A percentile compares a stretch with the other conserved stretches of the same genome.
These are phyloP conservation scores for Chalara sp. DNA, from an alignment of 2,329 filamentous ascomycete genomes.

Conservation along the genomic window DNA sequence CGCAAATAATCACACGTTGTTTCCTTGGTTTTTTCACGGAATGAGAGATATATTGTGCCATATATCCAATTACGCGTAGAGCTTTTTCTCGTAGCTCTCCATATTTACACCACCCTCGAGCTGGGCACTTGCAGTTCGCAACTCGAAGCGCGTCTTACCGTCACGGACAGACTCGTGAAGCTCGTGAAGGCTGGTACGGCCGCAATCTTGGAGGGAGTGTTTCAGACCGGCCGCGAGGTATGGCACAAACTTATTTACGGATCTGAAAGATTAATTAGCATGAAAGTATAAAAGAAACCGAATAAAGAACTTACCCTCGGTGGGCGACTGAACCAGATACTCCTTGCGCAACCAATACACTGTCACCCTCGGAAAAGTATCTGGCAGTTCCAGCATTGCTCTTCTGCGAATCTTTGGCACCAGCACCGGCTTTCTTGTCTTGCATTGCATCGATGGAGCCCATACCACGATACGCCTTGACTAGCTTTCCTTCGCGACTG, in stretches of 20 bases:
- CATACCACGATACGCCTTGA: conserved; percentile 99
- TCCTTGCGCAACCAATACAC: conserved; percentile 91
- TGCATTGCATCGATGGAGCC: conserved; percentile 99
- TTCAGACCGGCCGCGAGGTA: conserved; percentile 94
- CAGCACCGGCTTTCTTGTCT: conserved; percentile 91
- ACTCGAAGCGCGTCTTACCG: conserved; percentile 82
- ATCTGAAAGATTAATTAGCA: conserved; percentile 30
- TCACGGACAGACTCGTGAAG: conserved; percentile 69
- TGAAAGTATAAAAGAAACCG: background rate
- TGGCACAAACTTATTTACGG: conserved; percentile 89
- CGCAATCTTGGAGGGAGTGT: conserved; percentile 95
- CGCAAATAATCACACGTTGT: too few species aligned
- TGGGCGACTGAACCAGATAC: conserved; percentile 82
- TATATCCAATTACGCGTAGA: conserved; percentile 63
- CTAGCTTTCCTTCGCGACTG: conserved; percentile 91
- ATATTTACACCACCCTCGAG: conserved; percentile 96
- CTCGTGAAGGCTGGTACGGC: conserved; percentile 70
- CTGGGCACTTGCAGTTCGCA: conserved; percentile 89
- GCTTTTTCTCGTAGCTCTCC: conserved; percentile 99
- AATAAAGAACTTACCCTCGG: conserved; percentile 43
- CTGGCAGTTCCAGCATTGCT: conserved; percentile 93
- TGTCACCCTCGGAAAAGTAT: conserved; percentile 97
- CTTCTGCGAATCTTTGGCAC: conserved; percentile 65
- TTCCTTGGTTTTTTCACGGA: too few species aligned
- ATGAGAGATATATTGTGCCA: too few species aligned